Conservation (phyloP, 2,329 filamentous ascomycete species). For the Geosmithia flava region DNA sequence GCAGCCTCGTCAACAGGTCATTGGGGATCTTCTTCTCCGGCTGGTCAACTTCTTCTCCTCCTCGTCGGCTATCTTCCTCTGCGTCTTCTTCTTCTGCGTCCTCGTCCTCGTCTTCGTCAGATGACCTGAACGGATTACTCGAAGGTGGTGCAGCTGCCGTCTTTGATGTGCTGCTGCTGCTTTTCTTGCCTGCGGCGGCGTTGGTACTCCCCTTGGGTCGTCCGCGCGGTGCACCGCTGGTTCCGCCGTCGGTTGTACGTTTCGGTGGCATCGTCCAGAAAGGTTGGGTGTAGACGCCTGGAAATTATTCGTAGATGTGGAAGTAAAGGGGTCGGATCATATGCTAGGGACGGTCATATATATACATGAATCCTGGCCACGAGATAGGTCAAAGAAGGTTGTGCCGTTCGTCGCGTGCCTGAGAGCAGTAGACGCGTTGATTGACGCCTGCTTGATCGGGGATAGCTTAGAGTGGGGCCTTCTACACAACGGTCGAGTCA, state of each 20-base stretch:
- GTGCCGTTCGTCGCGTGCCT: neutral
- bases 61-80: neutral
- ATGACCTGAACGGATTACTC: constrained; percentile 22
- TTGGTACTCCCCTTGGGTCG: constrained; percentile 14
- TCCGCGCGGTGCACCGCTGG: constrained; percentile 14
- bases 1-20: constrained; percentile 60
- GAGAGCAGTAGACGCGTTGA: neutral
- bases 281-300: neutral
- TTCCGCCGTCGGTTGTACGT: constrained; percentile 14
- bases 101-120: constrained; percentile 11
- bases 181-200: neutral
- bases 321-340: too few species aligned
- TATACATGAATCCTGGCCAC: too few species aligned
- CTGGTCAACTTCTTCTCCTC: constrained; percentile 2
- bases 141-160: constrained; percentile 9
- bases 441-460: neutral
- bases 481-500: neutral
- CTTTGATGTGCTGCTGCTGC: constrained; percentile 6
- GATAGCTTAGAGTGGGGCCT: too few species aligned
- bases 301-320: too few species aligned
- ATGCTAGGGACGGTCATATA: too few species aligned
- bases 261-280: constrained; percentile 28
- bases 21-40: constrained; percentile 47
- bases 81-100: neutral
- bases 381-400: too few species aligned